These are phyloP conservation scores for Castanea crenata DNA, from an alignment of 306 rosid genomes.

Conservation along the genomic window DNA sequence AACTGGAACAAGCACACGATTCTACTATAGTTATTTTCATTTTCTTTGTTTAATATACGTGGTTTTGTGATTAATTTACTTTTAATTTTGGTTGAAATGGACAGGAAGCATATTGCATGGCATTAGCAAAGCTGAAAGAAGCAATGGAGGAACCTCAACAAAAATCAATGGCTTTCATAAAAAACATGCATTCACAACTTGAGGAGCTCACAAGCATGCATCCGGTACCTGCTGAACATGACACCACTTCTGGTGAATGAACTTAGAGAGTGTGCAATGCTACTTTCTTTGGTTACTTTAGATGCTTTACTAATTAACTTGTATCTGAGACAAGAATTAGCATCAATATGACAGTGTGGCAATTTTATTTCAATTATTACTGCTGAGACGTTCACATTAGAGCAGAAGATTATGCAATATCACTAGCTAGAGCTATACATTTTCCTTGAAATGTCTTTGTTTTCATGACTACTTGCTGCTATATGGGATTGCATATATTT, in stretches of 20 bases:
- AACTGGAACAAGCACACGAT: too few species aligned
- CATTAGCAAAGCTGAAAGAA: slow-evolving; percentile 68
- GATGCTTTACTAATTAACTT: neutral
- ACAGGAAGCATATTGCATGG: slow-evolving; percentile 79
- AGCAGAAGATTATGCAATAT: neutral
- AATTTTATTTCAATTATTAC: neutral
- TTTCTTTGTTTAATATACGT: too few species aligned
- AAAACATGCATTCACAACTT: slow-evolving; percentile 71
- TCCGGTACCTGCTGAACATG: slow-evolving; percentile 23
- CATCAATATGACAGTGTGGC: neutral
- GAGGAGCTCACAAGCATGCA: slow-evolving; percentile 40
- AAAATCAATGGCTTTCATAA: slow-evolving; percentile 68
- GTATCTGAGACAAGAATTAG: neutral
- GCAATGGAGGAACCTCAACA: slow-evolving; percentile 83
- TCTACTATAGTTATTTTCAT: too few species aligned
- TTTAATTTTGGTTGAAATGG: slow-evolving; percentile 5
- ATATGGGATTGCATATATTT: neutral
- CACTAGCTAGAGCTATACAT: neutral
- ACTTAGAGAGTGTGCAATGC: neutral
- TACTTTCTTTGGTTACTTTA: neutral
- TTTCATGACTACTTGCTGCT: neutral
- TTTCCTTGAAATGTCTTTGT: neutral
- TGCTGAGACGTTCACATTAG: neutral
- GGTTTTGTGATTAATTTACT: neutral
- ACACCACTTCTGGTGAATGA: slow-evolving; percentile 6